Base-by-base conservation (phyloP, 208 protist genomes). In the Leishmania amazonensis region DNA sequence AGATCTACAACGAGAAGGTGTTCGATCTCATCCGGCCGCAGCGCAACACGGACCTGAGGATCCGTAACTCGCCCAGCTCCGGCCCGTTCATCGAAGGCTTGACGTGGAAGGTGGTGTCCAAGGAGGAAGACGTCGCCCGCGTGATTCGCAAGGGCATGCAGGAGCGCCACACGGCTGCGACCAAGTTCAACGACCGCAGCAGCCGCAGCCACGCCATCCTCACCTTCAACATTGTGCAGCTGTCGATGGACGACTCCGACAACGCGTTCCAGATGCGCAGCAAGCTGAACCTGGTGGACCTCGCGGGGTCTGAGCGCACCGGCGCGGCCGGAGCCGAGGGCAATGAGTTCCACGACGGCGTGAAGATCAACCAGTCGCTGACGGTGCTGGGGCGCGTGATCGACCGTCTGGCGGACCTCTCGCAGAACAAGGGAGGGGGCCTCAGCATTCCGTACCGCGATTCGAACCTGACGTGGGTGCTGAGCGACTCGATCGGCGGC, bases 261-360 rank as follows among this genome's bases (percentile, higher is more conserved):
- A 89, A 86, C 80, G 79, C 86, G 47, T 81, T 72, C 49, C 84
- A 87, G 75, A 91, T 93, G 62, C 90, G 78, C 54, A 93, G 92
- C 83, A 96, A 96, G 84, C 84, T 97, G 47, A 98, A 98, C 81
- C 91, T 99, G 42, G 93, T 99, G 58, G 98, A 99, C 83, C 92
- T 99, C 45, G 98, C 98, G 7, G 98, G 98, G 11, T 97, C 91
- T 3, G 98, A 99, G 82, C 86, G 97, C 40, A 91, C 92, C 51
- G 92, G 87, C 5, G 89, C 85, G 6, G 91, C 81, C 42, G 94
- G 92, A 0, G 95, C 89, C 21, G 88, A 87, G 67, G 94, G 95
- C 15, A 72, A 85, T 17, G 86, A 91, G 65, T 88, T 95, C 45
- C 83, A 91, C 68, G 96, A 98, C 68, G 96, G 87, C 8, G 95